Percentiles rank a stretch among this genome's conserved stretches.
phyloP scores from a whole-genome alignment of 225 moss, liverwort and hornwort species.

The Marchantia polymorpha region DNA sequence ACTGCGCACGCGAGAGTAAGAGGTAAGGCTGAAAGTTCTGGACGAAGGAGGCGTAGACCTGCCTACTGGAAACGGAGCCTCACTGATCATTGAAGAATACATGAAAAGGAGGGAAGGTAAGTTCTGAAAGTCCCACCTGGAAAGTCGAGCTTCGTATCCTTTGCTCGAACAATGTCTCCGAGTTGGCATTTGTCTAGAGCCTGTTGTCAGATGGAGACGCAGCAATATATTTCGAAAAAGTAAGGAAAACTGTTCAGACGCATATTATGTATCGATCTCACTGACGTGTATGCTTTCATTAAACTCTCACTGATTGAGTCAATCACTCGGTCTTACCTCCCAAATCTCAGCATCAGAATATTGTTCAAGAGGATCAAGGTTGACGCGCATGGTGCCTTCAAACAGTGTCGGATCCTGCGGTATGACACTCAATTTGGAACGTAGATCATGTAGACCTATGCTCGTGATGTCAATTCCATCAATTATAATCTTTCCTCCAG shows the following conservation, averaged over 20 bases:
- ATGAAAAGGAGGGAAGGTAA: too few relatives aligned
- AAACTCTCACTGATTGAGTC: neutral
- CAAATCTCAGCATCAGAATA: slow-evolving; percentile 53
- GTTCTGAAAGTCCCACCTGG: slow-evolving; percentile 56
- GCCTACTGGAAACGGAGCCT: too few relatives aligned
- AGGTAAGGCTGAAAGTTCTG: neutral
- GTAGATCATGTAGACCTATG: slow-evolving; percentile 71
- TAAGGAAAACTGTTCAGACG: neutral
- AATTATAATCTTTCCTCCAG: slow-evolving; percentile 54
- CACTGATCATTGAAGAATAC: too few relatives aligned
- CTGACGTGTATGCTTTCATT: neutral
- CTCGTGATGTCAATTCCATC: slow-evolving; percentile 58
- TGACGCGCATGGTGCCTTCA: slow-evolving; percentile 62
- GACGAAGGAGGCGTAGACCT: neutral
- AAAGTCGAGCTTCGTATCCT: slow-evolving; percentile 52
- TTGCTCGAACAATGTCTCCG: slow-evolving; percentile 56
- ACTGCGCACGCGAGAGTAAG: slow-evolving; percentile 35
- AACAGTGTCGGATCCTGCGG: slow-evolving; percentile 68
- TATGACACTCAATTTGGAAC: slow-evolving; percentile 60
- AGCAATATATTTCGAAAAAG: too few relatives aligned
- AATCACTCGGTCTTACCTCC: slow-evolving; percentile 32
- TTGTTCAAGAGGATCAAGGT: slow-evolving; percentile 66
- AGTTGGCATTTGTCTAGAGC: slow-evolving; percentile 80
- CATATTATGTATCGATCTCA: neutral
- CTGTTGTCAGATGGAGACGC: slow-evolving; percentile 24